Evolutionary conservation across 306 rosid species (phyloP).

Genomic region (Astragalus membranaceus): DNA sequence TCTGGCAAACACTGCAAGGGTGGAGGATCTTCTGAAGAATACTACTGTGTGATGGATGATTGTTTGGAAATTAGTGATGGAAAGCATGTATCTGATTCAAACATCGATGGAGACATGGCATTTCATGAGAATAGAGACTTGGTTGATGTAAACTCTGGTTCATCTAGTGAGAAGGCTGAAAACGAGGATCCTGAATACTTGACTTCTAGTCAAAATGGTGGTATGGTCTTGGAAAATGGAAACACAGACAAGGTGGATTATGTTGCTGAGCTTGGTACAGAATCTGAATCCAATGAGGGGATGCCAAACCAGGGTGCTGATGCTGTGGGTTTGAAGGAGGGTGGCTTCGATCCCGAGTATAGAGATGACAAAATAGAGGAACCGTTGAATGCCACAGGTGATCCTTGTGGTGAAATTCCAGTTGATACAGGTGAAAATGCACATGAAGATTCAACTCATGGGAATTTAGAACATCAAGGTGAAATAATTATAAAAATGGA

Average conservation of each 20-base stretch:
- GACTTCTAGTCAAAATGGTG: constrained; percentile 26
- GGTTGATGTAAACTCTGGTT: constrained; percentile 22
- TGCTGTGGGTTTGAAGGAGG: constrained; percentile 25
- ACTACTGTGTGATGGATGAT: background rate
- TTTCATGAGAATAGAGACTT: constrained; percentile 23
- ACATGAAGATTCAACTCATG: constrained; percentile 8
- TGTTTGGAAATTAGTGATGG: constrained; percentile 24
- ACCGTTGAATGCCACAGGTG: constrained; percentile 20
- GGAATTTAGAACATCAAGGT: constrained; percentile 18
- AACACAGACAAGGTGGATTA: constrained; percentile 23
- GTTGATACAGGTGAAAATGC: constrained; percentile 24
- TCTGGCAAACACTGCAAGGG: background rate
- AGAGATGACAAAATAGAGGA: constrained; percentile 20
- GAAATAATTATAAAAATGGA: constrained; percentile 20
- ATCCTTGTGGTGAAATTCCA: constrained; percentile 17
- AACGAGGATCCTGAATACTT: constrained; percentile 24
- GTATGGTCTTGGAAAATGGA: constrained; percentile 24
- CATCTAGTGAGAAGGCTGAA: constrained; percentile 26
- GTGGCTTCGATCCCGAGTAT: constrained; percentile 17
- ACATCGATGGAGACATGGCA: constrained; percentile 18
- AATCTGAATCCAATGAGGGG: constrained; percentile 31
- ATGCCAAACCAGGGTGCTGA: constrained; percentile 20
- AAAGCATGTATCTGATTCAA: constrained; percentile 28
- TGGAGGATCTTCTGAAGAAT: background rate
- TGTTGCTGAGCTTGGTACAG: constrained; percentile 25